phyloP scores from a whole-genome alignment of 192 early-diverging fungal genomes.

The Backusella tarrabulga region DNA sequence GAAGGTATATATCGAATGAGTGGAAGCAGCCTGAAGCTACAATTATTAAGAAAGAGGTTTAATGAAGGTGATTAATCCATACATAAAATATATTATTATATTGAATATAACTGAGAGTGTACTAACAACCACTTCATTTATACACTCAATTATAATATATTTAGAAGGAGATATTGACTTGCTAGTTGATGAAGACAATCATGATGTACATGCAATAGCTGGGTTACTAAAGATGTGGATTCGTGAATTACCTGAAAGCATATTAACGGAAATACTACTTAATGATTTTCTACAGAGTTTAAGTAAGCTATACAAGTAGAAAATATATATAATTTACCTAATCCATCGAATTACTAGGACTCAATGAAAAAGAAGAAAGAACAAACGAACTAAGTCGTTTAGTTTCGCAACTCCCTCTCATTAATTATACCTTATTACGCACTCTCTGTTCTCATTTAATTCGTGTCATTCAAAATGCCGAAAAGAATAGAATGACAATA shows the following conservation, averaged over 20 bases:
- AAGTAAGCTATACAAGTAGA: conserved; percentile 38
- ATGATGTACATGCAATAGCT: conserved; percentile 92
- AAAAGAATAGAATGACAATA: conserved; percentile 94
- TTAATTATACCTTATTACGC: conserved; percentile 89
- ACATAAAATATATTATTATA: not conserved
- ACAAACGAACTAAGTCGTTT: conserved; percentile 78
- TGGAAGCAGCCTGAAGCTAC: conserved; percentile 72
- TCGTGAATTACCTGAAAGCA: conserved; percentile 81
- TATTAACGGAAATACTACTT: conserved; percentile 85
- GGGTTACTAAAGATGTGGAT: conserved; percentile 92
- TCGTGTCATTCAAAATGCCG: conserved; percentile 79
- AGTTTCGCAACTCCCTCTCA: conserved; percentile 71
- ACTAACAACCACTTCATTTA: not conserved
- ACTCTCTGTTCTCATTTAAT: conserved; percentile 88
- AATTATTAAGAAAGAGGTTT: conserved; percentile 77
- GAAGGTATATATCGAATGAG: conserved; percentile 96
- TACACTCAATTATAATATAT: not conserved
- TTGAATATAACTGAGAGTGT: not conserved
- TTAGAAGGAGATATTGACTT: conserved; percentile 77
- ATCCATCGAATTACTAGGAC: conserved; percentile 44
- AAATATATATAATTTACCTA: not conserved
- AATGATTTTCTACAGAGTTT: conserved; percentile 80
- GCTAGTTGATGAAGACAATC: conserved; percentile 53
- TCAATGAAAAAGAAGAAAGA: conserved; percentile 74
- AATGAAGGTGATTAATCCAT: conserved; percentile 40